Conservation (phyloP, 2,329 filamentous ascomycete species). For the Epichloe festucae region DNA sequence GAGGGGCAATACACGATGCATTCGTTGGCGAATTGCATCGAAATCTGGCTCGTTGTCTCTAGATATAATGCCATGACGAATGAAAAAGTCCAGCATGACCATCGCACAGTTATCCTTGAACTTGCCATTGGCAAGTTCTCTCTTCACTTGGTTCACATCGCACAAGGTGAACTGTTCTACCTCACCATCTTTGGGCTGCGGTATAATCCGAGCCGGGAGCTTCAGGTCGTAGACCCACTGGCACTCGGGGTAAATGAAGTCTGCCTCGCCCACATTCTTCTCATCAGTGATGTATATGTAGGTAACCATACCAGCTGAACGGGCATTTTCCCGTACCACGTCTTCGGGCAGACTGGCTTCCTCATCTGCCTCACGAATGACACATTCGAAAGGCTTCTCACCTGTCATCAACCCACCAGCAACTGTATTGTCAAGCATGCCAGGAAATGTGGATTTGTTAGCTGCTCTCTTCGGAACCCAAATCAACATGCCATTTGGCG, state of each 20-base stretch:
- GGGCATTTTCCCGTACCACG: conserved; percentile 48
- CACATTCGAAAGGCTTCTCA: conserved; percentile 66
- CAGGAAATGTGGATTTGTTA: conserved; percentile 73
- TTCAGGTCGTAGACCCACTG: conserved; percentile 88
- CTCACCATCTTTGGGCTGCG: conserved; percentile 73
- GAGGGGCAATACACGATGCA: conserved; percentile 73
- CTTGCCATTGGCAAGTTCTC: conserved; percentile 53
- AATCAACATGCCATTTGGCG: conserved; percentile 50
- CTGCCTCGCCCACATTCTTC: conserved; percentile 65
- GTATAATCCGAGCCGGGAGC: conserved; percentile 53
- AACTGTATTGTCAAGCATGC: conserved; percentile 93
- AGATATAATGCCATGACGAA: conserved; percentile 71
- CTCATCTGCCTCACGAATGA: conserved; percentile 77
- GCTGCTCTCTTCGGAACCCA: conserved; percentile 72
- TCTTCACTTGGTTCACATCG: conserved; percentile 62
- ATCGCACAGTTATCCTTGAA: conserved; percentile 92
- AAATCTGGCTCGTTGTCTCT: conserved; percentile 66
- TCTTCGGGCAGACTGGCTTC: conserved; percentile 69
- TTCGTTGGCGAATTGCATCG: conserved; percentile 57
- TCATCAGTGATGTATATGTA: conserved; percentile 74
- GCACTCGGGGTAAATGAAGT: conserved; percentile 76
- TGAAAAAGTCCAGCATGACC: conserved; percentile 78
- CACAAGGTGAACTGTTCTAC: conserved; percentile 74
- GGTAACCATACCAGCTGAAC: conserved; percentile 56
- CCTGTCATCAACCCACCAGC: conserved; percentile 67